Conservation (phyloP, 495 filamentous ascomycete species). For the Geopyxis carbonaria region DNA sequence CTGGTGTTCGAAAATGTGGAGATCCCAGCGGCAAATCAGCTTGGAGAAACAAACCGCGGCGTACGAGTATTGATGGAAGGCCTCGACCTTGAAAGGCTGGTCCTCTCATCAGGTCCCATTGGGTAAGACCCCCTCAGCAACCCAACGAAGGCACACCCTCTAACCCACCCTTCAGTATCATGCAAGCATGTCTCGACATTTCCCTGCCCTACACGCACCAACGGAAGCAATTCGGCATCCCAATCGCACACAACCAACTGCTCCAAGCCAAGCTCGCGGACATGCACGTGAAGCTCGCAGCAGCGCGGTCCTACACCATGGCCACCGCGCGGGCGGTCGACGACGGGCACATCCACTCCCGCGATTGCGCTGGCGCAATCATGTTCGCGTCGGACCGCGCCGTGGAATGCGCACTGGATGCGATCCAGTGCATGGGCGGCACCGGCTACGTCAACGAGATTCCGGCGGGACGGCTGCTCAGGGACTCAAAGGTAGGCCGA, state of each 20-base stretch:
- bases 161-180: slow-evolving; percentile 42
- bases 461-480: slow-evolving; percentile 63
- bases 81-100: slow-evolving; percentile 80
- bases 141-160: not conserved
- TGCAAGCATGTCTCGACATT: slow-evolving; percentile 81
- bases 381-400: slow-evolving; percentile 87
- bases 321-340: slow-evolving; percentile 61
- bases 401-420: slow-evolving; percentile 73
- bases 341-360: slow-evolving; percentile 52
- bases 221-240: slow-evolving; percentile 71
- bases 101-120: slow-evolving; percentile 79
- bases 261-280: slow-evolving; percentile 88
- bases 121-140: slow-evolving; percentile 33
- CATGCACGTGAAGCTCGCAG: slow-evolving; percentile 89
- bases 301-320: slow-evolving; percentile 63
- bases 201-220: slow-evolving; percentile 78
- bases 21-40: slow-evolving; percentile 62
- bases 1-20: slow-evolving; percentile 85
- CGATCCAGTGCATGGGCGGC: slow-evolving; percentile 86
- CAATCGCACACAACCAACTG: slow-evolving; percentile 84
- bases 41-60: slow-evolving; percentile 64
- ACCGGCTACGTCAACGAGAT: slow-evolving; percentile 97
- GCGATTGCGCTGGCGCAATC: slow-evolving; percentile 90
- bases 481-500: slow-evolving; percentile 53
- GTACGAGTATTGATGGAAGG: slow-evolving; percentile 93